phyloP scores from a whole-genome alignment of 495 filamentous ascomycete species.

The Aspergillus sparsus region DNA sequence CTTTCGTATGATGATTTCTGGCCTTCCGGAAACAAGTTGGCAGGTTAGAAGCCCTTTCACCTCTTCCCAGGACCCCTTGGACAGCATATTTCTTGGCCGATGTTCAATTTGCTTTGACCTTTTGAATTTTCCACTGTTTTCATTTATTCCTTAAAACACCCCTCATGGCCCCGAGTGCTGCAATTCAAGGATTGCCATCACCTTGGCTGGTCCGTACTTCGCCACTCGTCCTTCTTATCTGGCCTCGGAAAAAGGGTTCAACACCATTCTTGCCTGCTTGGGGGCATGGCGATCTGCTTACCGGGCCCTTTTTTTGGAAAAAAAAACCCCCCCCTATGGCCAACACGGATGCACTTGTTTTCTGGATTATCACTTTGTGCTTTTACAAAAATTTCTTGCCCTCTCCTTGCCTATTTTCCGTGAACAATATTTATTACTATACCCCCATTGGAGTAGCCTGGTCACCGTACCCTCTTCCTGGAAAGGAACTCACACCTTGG shows the following conservation, averaged over 20 bases:
- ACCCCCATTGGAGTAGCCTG: conserved; percentile 25
- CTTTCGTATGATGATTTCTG: conserved; percentile 94
- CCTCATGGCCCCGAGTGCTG: not conserved
- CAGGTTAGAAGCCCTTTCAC: conserved; percentile 84
- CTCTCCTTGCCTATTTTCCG: conserved; percentile 1
- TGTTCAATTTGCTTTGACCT: conserved; percentile 40
- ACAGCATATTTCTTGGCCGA: conserved; percentile 27
- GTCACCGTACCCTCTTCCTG: conserved; percentile 35
- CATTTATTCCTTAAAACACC: not conserved
- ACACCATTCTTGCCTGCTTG: not conserved
- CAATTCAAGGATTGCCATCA: not conserved
- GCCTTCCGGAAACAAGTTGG: conserved; percentile 99
- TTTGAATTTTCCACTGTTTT: conserved; percentile 3
- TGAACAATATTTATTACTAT: conserved; percentile 8
- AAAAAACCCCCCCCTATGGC: too few species aligned
- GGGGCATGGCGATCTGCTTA: too few species aligned
- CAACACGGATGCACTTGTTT: too few species aligned
- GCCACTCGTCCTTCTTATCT: not conserved
- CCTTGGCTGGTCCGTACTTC: not conserved
- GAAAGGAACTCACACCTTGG: conserved; percentile 45
- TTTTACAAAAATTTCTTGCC: conserved; percentile 2
- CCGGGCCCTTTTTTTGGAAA: too few species aligned
- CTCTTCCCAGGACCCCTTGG: conserved; percentile 49
- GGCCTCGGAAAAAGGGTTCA: not conserved
- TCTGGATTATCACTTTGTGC: too few species aligned